Evolutionary conservation across 1,284 basidiomycete species (phyloP).

Genomic region (Ustilago curta): DNA sequence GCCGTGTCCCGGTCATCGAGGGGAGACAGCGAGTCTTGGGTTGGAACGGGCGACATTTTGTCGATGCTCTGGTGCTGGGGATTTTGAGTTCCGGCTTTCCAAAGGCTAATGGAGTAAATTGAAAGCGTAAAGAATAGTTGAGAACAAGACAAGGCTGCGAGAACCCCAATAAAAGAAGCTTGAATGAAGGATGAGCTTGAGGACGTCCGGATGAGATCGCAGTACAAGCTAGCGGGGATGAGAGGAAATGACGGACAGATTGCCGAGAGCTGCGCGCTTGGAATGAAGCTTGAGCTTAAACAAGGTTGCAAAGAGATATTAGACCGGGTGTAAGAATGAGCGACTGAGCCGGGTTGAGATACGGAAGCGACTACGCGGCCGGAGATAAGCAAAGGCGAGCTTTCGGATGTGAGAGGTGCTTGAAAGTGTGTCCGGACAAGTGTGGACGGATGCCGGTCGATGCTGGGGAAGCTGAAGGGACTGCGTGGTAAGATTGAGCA

Average conservation of each 20-base stretch:
- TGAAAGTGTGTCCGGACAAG: too few species aligned
- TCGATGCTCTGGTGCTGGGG: not conserved
- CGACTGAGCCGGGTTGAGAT: not conserved
- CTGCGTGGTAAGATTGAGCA: too few species aligned
- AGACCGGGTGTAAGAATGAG: not conserved
- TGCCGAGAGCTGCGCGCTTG: slow-evolving; percentile 9
- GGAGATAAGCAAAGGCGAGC: not conserved
- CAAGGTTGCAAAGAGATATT: not conserved
- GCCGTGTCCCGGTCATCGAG: not conserved
- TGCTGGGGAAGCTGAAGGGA: too few species aligned
- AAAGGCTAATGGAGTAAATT: not conserved
- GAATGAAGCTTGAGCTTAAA: slow-evolving; percentile 11
- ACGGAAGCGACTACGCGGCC: not conserved
- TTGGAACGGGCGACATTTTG: slow-evolving; percentile 26
- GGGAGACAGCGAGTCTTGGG: slow-evolving; percentile 1
- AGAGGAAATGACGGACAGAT: not conserved
- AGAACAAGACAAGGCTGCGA: not conserved
- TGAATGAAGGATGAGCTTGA: not conserved
- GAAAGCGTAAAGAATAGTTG: not conserved
- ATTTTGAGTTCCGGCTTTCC: not conserved
- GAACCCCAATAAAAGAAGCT: not conserved
- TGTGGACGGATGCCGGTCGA: too few species aligned
- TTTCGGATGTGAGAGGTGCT: too few species aligned
- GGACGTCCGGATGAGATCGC: not conserved
- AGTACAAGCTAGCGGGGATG: not conserved